Base-by-base conservation (phyloP, 192 early-diverging fungal species). In the Ramicandelaber brevisporus region DNA sequence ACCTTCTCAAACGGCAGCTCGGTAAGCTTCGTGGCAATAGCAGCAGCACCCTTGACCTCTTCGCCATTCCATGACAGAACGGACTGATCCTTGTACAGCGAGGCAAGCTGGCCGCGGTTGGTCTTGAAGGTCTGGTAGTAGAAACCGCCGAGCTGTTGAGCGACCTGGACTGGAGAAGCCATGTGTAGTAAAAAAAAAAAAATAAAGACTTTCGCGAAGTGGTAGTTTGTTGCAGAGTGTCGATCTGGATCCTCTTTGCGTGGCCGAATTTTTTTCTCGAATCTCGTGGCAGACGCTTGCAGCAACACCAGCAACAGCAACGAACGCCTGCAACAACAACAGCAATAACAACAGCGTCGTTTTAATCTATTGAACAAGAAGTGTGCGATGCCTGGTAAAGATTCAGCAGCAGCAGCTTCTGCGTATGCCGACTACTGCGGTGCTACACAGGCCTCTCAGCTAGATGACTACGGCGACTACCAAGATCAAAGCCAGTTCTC, bases 101-200 rank as follows among this genome's bases (percentile, higher is more conserved):
- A 36, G 8, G 36, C 46, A 21, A 95, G 61, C 0, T 37, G 37
- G 3, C 34, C 30, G 30, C 85, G 68, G 53, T 77, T 55, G 14
- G 36, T 9, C 47, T 84, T 84, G 49, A 95, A 95, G 8, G 68
- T 63, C 31, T 59, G 27, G 57, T 95, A 95, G 65, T 95, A 95
- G 47, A 46, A 95, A 2, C 72, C 55, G 30, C 57, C 55, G 54
- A 95, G 90, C 44, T 62, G 46, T 37, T 69, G 61, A 15, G 69
- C 80, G 50, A 70, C 34, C 10, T n/a, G 20, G 27, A 20, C 24
- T 18, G 24, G 21, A 20, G 21, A 20, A 16, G 31, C 31, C 31
- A 33, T 36, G 27, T 11, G 20, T 30, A 30, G 6, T 4, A 33
- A 16, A 25, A 23, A 11, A 8, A 25, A 25, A 8, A 25, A 25